A percentile compares a stretch with the other conserved stretches of the same genome.
These are phyloP conservation scores for Ceratobasidium sp. DNA, from an alignment of 1,284 basidiomycete species.

Conservation along the genomic window DNA sequence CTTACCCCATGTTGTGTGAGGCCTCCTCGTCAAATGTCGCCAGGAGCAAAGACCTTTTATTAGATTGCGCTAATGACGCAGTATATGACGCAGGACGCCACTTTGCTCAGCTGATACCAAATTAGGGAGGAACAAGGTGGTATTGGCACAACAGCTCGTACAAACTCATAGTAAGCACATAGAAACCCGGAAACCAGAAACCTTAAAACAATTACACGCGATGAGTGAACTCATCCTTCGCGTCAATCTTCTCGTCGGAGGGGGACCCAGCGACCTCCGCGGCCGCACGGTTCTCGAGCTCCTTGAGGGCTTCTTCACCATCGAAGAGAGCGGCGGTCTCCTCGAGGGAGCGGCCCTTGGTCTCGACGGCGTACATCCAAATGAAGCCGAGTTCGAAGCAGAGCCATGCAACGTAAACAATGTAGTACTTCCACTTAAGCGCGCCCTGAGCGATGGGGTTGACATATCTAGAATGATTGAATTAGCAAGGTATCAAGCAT, in stretches of 20 bases:
- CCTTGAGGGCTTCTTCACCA: constrained; percentile 50
- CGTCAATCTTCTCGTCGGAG: constrained; percentile 27
- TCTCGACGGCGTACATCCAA: constrained; percentile 65
- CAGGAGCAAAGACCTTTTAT: no score
- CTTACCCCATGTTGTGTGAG: no score
- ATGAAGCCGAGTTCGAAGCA: constrained; percentile 56
- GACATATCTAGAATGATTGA: constrained; percentile 65
- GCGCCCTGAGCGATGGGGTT: constrained; percentile 21
- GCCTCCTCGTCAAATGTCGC: background rate
- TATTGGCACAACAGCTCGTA: background rate
- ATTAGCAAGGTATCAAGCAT: constrained; percentile 62
- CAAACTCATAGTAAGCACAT: constrained; percentile 2
- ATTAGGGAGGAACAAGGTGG: background rate
- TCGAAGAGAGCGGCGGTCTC: constrained; percentile 69
- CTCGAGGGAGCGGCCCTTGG: constrained; percentile 68
- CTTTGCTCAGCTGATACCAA: background rate
- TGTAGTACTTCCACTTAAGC: constrained; percentile 47
- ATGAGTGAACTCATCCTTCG: constrained; percentile 9
- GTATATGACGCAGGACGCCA: background rate
- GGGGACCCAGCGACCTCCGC: constrained; percentile 12
- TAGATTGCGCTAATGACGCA: background rate
- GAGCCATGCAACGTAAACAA: constrained; percentile 46
- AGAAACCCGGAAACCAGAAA: background rate
- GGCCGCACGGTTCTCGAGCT: constrained; percentile 30
- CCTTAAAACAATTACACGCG: constrained; percentile 9